Evolutionary conservation across 2,329 filamentous ascomycete genomes (phyloP), one percentile per base, ranked within the genome.

Genomic region (Talaromyces piceae): DNA sequence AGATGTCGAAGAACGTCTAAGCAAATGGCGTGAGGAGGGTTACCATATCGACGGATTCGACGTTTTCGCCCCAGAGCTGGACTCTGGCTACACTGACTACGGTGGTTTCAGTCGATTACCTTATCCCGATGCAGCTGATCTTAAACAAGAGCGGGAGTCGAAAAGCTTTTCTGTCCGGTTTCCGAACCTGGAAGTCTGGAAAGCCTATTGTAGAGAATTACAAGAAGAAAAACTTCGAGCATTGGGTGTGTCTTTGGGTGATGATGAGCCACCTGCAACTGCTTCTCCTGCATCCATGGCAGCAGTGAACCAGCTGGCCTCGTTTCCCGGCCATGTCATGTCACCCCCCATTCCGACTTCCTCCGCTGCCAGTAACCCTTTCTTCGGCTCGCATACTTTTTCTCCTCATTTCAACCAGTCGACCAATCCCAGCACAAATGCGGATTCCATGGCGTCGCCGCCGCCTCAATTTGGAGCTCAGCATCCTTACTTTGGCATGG

Each of bases 221-320:
- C 83, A 88, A 59, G 93, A 98, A 72, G 89, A 91, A 54, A 98
- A 96, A 71, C 77, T 98, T 48, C 84, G 90, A 55, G 91, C 91
- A 47, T 77, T 98, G 50, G 93, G 93, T 57, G 93, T 97, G 11
- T 90, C 83, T 16, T 78, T 88, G 54, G 87, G 83, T 30, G 83
- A 86, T 45, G 85, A 89, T 5, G 88, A 93, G 47, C 81, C 83
- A 72, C 79, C 54, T 69, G 77, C 48, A 73, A 81, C 82, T 3
- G 77, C 85, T 57, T 91, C 89, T 12, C 84, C 84, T 8, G 80
- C 74, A n/a, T 75, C 75, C 3, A 77, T 79, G 8, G 74, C 77
- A 47, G 74, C 77, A 47, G 73, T 84, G 57, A 85, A 82, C 61
- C 85, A 87, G 61, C 75, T 87, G 58, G 45, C 37, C 2, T 41